phyloP scores from a whole-genome alignment of 441 rosid species.

The Eruca vesicaria region DNA sequence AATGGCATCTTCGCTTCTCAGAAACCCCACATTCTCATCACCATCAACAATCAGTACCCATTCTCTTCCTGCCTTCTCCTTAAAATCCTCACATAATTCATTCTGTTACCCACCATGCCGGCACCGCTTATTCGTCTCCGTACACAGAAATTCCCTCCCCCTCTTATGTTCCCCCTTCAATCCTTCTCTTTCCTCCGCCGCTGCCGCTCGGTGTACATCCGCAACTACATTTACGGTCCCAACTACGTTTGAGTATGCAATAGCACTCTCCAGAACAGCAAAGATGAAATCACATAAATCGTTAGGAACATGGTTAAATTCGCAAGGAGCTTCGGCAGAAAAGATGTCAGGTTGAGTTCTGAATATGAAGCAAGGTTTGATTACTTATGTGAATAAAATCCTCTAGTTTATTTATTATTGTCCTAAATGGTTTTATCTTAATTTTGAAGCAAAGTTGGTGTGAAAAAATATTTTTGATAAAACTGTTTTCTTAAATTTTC shows the following conservation, averaged over 20 bases:
- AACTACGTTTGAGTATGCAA: slow-evolving; percentile 79
- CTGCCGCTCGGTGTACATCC: slow-evolving; percentile 68
- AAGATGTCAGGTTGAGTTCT: no score
- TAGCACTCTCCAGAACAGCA: slow-evolving; percentile 89
- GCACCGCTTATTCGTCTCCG: not conserved
- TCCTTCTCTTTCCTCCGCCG: slow-evolving; percentile 10
- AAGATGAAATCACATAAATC: slow-evolving; percentile 61
- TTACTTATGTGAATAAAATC: no score
- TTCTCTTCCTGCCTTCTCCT: slow-evolving; percentile 14
- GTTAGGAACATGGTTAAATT: slow-evolving; percentile 70
- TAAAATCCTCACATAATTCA: not conserved
- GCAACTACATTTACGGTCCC: slow-evolving; percentile 60
- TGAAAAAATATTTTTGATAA: no score
- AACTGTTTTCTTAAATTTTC: no score
- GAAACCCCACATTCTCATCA: slow-evolving; percentile 19
- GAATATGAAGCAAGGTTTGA: no score
- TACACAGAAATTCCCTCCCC: not conserved
- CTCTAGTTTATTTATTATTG: no score
- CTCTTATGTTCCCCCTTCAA: slow-evolving; percentile 13
- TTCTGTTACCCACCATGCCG: slow-evolving; percentile 3
- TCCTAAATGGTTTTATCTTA: no score
- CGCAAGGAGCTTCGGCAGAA: slow-evolving; percentile 81
- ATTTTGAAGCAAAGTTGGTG: no score
- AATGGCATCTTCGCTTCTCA: slow-evolving; percentile 32
- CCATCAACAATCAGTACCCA: not conserved